Conservation (phyloP, 345 rosid genomes). For the Geranium rotundifolium region DNA sequence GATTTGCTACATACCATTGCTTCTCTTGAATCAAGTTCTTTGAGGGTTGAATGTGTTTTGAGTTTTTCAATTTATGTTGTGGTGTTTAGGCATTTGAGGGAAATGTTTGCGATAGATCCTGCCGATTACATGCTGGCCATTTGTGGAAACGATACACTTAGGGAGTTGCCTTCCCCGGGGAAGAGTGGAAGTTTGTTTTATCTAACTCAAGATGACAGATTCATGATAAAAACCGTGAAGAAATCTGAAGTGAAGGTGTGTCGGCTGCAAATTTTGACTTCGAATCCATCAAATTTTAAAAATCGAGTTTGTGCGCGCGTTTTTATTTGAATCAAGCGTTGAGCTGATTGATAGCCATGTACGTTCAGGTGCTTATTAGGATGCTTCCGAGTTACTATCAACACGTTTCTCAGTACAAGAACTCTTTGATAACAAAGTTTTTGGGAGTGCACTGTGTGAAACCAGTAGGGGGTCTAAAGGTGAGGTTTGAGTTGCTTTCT, state of each 20-base stretch:
- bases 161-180: constrained; percentile 97
- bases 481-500: constrained; percentile 9
- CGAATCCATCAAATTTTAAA: constrained; percentile 1
- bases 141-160: constrained; percentile 84
- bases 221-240: no score
- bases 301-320: constrained; percentile 5
- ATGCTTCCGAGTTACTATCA: constrained; percentile 86
- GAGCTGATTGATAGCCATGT: constrained; percentile 1
- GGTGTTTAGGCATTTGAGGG: constrained; percentile 60
- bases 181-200: constrained; percentile 98
- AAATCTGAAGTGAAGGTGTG: constrained; percentile 99
- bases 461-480: constrained; percentile 95
- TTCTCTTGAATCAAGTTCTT: no score
- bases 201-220: constrained; percentile 92
- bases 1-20: no score
- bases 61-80: constrained; percentile 4
- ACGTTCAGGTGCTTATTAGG: constrained; percentile 72
- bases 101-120: constrained; percentile 74
- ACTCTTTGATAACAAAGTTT: constrained; percentile 80
- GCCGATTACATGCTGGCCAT: constrained; percentile 96
- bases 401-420: constrained; percentile 65
- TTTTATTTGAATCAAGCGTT: background rate
- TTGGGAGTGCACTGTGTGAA: constrained; percentile 94
- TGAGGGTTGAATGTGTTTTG: background rate
- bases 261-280: constrained; percentile 21